Conservation (phyloP, 2,329 filamentous ascomycete genomes). For the Exutisphaerella laricina region DNA sequence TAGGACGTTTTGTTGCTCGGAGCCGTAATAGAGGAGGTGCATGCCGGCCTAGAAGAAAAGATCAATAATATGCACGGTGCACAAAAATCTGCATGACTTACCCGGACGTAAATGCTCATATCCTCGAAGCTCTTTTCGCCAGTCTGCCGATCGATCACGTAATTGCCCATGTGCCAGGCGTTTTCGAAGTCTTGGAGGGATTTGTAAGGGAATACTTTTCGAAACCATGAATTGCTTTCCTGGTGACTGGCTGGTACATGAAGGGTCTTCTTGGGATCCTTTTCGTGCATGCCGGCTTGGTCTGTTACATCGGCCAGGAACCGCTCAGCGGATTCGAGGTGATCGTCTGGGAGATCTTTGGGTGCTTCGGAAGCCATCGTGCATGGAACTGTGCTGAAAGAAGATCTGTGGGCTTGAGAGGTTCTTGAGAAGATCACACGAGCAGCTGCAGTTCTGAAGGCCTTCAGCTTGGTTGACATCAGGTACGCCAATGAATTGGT, state of each 20-base stretch:
- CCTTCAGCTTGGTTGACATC: neutral
- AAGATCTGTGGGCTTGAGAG: neutral
- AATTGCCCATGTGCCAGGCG: constrained; percentile 40
- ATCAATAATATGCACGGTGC: too few species aligned
- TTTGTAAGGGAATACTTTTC: constrained; percentile 23
- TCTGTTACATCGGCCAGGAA: constrained; percentile 24
- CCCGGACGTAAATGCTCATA: constrained; percentile 40
- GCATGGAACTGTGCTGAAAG: neutral
- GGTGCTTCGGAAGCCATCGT: constrained; percentile 2
- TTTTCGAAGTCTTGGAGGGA: constrained; percentile 33
- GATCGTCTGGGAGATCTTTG: constrained; percentile 13
- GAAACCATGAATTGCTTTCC: constrained; percentile 20
- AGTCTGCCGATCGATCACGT: constrained; percentile 39
- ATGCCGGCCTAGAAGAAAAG: constrained; percentile 35
- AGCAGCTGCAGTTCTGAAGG: neutral
- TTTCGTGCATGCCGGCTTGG: constrained; percentile 18
- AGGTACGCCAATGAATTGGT: neutral
- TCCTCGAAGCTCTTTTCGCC: constrained; percentile 39
- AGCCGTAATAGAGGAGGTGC: constrained; percentile 42
- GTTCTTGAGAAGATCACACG: neutral
- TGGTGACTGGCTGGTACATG: constrained; percentile 24
- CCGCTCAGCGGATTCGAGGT: constrained; percentile 24
- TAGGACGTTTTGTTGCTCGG: constrained; percentile 35
- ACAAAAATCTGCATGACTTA: too few species aligned
- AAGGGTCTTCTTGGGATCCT: constrained; percentile 26